Base-by-base conservation (phyloP, 805 yeast species). In the Starmerella etchellsii region DNA sequence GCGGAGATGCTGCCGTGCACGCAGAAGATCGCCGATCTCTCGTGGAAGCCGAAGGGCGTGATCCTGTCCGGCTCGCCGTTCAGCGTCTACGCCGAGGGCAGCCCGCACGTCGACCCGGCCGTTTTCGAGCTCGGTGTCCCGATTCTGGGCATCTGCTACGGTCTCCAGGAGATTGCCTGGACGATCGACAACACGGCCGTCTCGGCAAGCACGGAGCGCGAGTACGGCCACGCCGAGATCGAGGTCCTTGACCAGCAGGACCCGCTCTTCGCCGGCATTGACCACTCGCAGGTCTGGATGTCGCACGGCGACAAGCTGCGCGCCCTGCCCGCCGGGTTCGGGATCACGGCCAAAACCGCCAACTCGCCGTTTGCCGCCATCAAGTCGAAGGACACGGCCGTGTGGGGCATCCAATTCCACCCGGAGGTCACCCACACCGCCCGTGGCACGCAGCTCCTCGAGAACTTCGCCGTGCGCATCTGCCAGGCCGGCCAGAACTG, bases 1-100 rank as follows among this genome's bases (percentile, higher is more conserved):
- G 97, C 98, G 52, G 98, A 91, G 68, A 91, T 91, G 98, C 74
- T 91, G 50, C 98, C 98, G 53, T 91, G 98, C 68, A 91, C 98
- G 40, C 98, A 93, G 67, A 91, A 91, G 70, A 88, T 91, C 59
- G 61, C 79, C 41, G 96, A 88, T 53, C 73, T 91, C 55, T 65
- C 77, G 45, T 91, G 95, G 93, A 87, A 76, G 61, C 98, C 98
- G 53, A 82, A 78, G 62, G 98, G 98, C 67, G 78, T 91, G 44
- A 91, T 91, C 58, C 69, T 91, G 48, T 85, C 96, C 35, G 98
- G 98, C 49, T 91, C 95, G 51, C 98, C 98, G 40, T 91, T 83
- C 78, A 85, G 97, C 11, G 98, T 91, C 37, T 91, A 88, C 60
- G 95, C 81, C 44, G 79, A 75, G 43, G 97, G 79, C 54, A 85